Percentiles rank a stretch among this genome's conserved stretches.
Conservation (phyloP, 305 asterid species). For the Solanum hybrid region DNA sequence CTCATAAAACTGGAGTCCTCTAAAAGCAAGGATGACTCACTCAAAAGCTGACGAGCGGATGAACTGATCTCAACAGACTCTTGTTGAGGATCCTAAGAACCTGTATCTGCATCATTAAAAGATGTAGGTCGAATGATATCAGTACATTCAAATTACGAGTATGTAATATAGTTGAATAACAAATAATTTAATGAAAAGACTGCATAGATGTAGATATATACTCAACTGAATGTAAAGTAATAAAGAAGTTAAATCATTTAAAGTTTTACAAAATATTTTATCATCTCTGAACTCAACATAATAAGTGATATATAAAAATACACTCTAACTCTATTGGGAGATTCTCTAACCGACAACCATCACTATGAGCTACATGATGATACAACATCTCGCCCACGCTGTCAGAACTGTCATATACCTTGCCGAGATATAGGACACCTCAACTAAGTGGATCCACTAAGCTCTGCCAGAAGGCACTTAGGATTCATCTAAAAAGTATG, state of each 20-base stretch:
- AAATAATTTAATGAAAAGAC: background rate
- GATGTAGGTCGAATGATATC: background rate
- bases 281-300: background rate
- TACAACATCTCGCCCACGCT: background rate
- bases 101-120: background rate
- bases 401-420: background rate
- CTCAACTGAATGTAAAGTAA: background rate
- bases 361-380: background rate
- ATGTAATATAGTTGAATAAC: background rate
- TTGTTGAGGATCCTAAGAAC: background rate
- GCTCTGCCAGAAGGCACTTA: background rate
- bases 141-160: background rate
- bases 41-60: background rate
- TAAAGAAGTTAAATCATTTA: too few relatives aligned
- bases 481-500: background rate
- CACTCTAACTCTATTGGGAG: background rate
- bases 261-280: background rate
- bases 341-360: background rate
- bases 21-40: background rate
- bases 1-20: background rate
- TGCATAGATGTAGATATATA: too few relatives aligned
- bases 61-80: background rate
- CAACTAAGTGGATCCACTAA: background rate
- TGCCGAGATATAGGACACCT: background rate
- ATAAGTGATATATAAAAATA: too few relatives aligned